Evolutionary conservation across 1,139 yeast species (phyloP), one percentile per base, ranked within the genome.

Genomic region (Pichia norvegensis): DNA sequence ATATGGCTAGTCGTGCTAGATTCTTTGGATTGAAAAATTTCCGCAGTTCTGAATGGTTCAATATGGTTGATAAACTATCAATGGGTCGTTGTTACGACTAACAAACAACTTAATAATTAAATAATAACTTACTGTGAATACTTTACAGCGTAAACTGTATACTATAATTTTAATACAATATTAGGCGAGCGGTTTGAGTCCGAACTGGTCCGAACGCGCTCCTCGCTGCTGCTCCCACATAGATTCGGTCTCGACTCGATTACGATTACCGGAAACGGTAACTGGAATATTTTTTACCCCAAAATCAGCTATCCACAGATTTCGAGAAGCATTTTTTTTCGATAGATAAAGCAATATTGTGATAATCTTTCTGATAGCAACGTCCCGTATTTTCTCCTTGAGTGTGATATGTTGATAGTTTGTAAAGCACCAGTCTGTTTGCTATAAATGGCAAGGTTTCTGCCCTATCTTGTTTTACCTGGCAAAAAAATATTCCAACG

Each of bases 1-100:
- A 79, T 53, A 79, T 83, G 85, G 68, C 84, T 52, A 64, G 79
- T 41, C 73, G 85, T 53, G 82, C 87, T 2, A 74, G 78, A 55
- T 70, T 80, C 13, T 72, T 77, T 40, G 80, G 79, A 1, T 72
- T 81, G 41, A 69, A 73, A 11, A 72, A 79, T 45, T 76, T 72
- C 61, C 79, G 77, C 52, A 77, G 82, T 54, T 46, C 46, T 4
- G 79, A 85, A 84, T 67, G 80, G 48, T 79, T 79, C 61, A 63
- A 64, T 44, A 77, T 73, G 51, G 63, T 78, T 46, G 81, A 76
- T 49, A 60, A 62, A 40, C 63, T 71, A 33, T 47, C 63, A 1
- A 41, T 51, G 33, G 65, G 64, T 17, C 57, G 62, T 42, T 61
- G 65, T 41, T 52, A 47, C 13, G 62, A 62, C 47, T 62, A 37